phyloP scores from a whole-genome alignment of 352 stramenopile species.

The Globisporangium alternatum region DNA sequence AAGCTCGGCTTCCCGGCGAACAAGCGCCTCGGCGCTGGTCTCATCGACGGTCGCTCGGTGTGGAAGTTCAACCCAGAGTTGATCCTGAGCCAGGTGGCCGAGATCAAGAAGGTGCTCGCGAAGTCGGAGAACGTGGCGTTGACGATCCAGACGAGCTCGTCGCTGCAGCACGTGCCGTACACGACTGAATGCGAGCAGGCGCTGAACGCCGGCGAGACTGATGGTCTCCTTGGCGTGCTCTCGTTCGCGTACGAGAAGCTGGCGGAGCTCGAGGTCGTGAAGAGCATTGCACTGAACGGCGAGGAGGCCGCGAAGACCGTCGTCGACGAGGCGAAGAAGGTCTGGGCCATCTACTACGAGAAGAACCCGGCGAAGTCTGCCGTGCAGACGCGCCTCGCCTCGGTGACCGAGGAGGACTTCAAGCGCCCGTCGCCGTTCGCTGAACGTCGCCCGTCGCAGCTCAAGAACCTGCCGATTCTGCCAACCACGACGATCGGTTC shows the following conservation, averaged over 20 bases:
- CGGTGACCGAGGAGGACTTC: slow-evolving; percentile 75
- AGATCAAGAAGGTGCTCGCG: slow-evolving; percentile 64
- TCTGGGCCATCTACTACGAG: slow-evolving; percentile 73
- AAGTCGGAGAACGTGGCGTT: slow-evolving; percentile 42
- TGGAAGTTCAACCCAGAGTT: slow-evolving; percentile 87
- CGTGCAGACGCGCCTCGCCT: slow-evolving; percentile 55
- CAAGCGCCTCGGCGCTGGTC: slow-evolving; percentile 85
- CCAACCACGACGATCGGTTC: slow-evolving; percentile 94
- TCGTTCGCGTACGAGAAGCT: slow-evolving; percentile 92
- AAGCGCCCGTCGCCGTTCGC: slow-evolving; percentile 78
- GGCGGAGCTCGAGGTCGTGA: slow-evolving; percentile 80
- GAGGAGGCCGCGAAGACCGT: slow-evolving; percentile 48
- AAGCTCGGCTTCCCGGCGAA: slow-evolving; percentile 83
- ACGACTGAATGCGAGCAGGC: slow-evolving; percentile 73
- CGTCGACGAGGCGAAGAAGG: slow-evolving; percentile 59
- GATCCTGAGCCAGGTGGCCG: slow-evolving; percentile 41
- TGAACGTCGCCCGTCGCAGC: slow-evolving; percentile 68
- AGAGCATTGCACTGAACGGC: slow-evolving; percentile 61
- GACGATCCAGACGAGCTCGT: slow-evolving; percentile 87
- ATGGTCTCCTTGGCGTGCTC: slow-evolving; percentile 70
- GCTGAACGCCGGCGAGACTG: slow-evolving; percentile 67
- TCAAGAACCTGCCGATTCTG: slow-evolving; percentile 68
- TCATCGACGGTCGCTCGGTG: slow-evolving; percentile 90
- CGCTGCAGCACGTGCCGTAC: slow-evolving; percentile 90
- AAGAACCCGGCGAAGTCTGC: slow-evolving; percentile 75